These are phyloP conservation scores for Achlya hypogyna DNA, from an alignment of 352 stramenopile genomes.

Conservation along the genomic window DNA sequence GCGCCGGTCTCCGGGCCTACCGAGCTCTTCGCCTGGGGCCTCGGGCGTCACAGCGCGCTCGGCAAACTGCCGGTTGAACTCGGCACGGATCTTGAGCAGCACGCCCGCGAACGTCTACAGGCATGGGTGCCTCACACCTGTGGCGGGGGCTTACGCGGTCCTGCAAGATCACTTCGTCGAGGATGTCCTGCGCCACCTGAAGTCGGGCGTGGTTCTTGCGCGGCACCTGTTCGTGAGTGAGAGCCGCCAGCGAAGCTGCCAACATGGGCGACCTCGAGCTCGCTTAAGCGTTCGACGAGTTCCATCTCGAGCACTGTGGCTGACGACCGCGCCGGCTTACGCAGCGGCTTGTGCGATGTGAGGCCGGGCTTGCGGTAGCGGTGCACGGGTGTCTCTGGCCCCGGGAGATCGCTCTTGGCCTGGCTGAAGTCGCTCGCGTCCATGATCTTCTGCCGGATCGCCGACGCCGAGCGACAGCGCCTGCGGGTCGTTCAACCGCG, in stretches of 20 bases:
- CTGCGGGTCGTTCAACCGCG: too few species aligned
- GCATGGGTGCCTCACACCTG: neutral
- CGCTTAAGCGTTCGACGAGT: slow-evolving; percentile 47
- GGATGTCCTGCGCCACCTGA: slow-evolving; percentile 18
- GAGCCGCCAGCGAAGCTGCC: too few species aligned
- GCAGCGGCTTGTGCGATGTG: neutral
- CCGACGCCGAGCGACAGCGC: slow-evolving; percentile 55
- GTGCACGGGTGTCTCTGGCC: too few species aligned
- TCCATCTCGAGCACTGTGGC: slow-evolving; percentile 39
- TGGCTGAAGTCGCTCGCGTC: slow-evolving; percentile 20
- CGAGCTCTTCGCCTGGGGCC: neutral
- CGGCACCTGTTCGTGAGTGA: neutral
- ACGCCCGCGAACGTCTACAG: slow-evolving; percentile 41
- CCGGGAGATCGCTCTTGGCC: too few species aligned
- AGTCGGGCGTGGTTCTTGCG: neutral
- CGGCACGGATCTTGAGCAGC: slow-evolving; percentile 47
- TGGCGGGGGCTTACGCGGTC: slow-evolving; percentile 35
- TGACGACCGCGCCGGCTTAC: neutral
- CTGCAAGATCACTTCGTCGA: slow-evolving; percentile 46
- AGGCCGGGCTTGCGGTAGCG: neutral
- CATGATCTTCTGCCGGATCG: slow-evolving; percentile 55
- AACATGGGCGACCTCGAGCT: slow-evolving; percentile 58
- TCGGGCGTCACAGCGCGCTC: neutral
- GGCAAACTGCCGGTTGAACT: slow-evolving; percentile 44
- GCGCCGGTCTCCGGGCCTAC: neutral